A percentile compares a stretch with the other conserved stretches of the same genome.
phyloP scores from a whole-genome alignment of 2,329 filamentous ascomycete genomes.

The Fusarium nematophilum region DNA sequence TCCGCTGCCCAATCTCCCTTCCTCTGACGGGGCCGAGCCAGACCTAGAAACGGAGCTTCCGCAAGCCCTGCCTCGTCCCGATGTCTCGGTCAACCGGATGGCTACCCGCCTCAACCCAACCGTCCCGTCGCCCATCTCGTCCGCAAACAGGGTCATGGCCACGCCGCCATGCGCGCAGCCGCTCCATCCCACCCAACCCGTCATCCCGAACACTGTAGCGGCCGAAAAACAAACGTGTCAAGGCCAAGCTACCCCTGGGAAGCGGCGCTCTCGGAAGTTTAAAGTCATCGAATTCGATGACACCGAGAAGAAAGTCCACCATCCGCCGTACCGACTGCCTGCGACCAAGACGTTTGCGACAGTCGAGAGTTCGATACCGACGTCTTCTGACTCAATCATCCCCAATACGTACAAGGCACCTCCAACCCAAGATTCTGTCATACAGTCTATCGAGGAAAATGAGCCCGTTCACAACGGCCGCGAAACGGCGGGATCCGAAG shows the following conservation, averaged over 20 bases:
- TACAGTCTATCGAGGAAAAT: conserved; percentile 37
- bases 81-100: conserved; percentile 41
- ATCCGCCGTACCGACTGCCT: conserved; percentile 34
- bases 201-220: conserved; percentile 34
- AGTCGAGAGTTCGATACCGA: conserved; percentile 41
- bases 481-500: conserved; percentile 22
- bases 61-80: conserved; percentile 36
- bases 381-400: conserved; percentile 46
- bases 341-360: conserved; percentile 39
- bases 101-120: conserved; percentile 30
- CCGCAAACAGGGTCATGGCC: conserved; percentile 25
- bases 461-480: conserved; percentile 3
- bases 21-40: conserved; percentile 46
- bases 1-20: conserved; percentile 23
- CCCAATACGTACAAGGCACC: conserved; percentile 41
- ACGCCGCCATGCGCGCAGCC: conserved; percentile 51
- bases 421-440: conserved; percentile 32
- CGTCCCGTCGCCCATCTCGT: conserved; percentile 26
- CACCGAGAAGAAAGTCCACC: conserved; percentile 27
- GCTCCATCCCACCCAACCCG: conserved; percentile 33
- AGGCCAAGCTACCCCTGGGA: neutral
- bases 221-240: conserved; percentile 1
- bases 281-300: conserved; percentile 32
- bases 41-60: conserved; percentile 53
- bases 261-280: conserved; percentile 38